These are phyloP conservation scores for Trametes punicea DNA, from an alignment of 768 basidiomycete species.

Conservation along the genomic window DNA sequence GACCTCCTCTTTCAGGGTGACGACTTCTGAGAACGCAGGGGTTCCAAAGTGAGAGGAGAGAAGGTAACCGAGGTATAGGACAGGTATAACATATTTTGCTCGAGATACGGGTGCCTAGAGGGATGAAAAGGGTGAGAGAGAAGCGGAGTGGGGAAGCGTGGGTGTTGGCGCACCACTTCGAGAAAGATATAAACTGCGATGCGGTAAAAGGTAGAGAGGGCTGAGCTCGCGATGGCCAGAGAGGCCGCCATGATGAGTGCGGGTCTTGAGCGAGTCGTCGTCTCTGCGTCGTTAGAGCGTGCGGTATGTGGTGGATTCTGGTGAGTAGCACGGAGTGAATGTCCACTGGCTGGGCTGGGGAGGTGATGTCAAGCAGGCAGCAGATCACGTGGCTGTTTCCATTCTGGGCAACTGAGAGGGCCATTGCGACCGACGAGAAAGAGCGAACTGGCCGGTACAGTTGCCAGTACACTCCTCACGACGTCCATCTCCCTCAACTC, in stretches of 20 bases:
- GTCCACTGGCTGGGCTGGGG: neutral
- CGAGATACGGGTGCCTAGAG: slow-evolving; percentile 40
- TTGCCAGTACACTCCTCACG: neutral
- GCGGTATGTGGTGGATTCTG: neutral
- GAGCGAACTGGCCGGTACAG: too few species aligned
- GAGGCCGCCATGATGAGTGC: slow-evolving; percentile 12
- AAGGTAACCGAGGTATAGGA: slow-evolving; percentile 29
- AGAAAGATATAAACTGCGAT: slow-evolving; percentile 47
- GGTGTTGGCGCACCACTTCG: slow-evolving; percentile 39
- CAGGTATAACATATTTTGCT: slow-evolving; percentile 30
- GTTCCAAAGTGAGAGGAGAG: slow-evolving; percentile 15
- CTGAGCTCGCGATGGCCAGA: slow-evolving; percentile 22
- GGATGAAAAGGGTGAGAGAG: neutral
- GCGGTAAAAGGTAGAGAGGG: slow-evolving; percentile 39
- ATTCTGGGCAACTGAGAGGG: neutral
- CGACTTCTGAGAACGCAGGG: neutral
- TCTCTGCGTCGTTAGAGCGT: neutral
- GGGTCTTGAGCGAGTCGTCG: neutral
- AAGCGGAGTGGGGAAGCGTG: neutral
- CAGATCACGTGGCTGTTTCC: slow-evolving; percentile 7
- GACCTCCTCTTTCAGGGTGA: slow-evolving; percentile 14
- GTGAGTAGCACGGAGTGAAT: neutral
- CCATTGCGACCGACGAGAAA: neutral
- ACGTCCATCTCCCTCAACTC: neutral
- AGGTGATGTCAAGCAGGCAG: slow-evolving; percentile 12